These are phyloP conservation scores for Onygenales sp. DNA, from an alignment of 2,329 filamentous ascomycete species.

Conservation along the genomic window DNA sequence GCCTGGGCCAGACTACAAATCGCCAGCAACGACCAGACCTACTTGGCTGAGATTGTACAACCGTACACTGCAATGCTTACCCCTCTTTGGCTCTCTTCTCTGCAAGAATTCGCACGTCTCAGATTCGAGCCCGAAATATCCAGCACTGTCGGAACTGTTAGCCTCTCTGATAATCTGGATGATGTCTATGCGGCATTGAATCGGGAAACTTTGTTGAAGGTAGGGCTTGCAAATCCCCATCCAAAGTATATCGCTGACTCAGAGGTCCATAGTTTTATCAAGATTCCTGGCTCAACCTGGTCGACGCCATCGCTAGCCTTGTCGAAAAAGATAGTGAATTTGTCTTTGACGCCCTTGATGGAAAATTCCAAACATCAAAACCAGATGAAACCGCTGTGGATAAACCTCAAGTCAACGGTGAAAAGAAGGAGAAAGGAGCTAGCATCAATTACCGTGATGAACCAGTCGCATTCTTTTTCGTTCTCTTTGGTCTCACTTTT, in stretches of 20 bases:
- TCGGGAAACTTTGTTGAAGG: constrained; percentile 76
- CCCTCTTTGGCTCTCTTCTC: constrained; percentile 84
- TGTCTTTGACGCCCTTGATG: constrained; percentile 92
- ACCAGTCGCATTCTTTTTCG: constrained; percentile 97
- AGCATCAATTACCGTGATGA: constrained; percentile 98
- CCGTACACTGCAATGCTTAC: constrained; percentile 85
- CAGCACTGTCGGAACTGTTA: constrained; percentile 72
- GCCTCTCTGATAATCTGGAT: constrained; percentile 75
- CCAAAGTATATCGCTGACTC: neutral
- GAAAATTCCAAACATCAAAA: constrained; percentile 43
- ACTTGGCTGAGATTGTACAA: constrained; percentile 77
- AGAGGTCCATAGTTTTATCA: constrained; percentile 64
- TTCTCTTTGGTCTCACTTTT: constrained; percentile 91
- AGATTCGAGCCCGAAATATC: constrained; percentile 97
- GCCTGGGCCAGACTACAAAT: constrained; percentile 97
- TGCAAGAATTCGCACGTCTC: constrained; percentile 86
- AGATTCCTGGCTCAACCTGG: constrained; percentile 90
- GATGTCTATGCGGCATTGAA: constrained; percentile 93
- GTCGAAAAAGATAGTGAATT: constrained; percentile 98
- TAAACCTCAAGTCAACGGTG: constrained; percentile 17
- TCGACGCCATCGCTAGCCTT: constrained; percentile 92
- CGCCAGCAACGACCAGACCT: constrained; percentile 82
- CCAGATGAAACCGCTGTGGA: neutral
- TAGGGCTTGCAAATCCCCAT: constrained; percentile 17
- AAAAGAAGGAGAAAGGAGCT: constrained; percentile 51